phyloP scores from a whole-genome alignment of 768 basidiomycete species.

The Polyporus arcularius region DNA sequence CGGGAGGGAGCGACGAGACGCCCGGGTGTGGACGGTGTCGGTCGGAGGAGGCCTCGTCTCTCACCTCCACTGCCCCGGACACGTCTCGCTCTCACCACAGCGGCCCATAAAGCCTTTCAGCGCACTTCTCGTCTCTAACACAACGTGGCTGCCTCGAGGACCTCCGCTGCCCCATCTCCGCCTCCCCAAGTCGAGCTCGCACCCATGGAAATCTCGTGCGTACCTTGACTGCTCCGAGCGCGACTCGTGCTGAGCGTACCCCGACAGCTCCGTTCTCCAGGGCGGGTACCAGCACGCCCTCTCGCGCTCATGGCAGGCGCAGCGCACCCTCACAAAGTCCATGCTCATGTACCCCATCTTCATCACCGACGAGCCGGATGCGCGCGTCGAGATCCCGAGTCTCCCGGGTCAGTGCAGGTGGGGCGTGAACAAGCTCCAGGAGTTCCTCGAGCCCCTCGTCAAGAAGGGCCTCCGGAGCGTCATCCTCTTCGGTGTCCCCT shows the following conservation, averaged over 20 bases:
- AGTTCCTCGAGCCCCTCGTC: constrained; percentile 84
- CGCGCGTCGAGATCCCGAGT: constrained; percentile 71
- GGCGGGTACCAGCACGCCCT: constrained; percentile 94
- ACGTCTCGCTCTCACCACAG: neutral
- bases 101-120: neutral
- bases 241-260: neutral
- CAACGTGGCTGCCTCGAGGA: neutral
- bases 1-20: neutral
- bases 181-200: neutral
- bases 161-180: neutral
- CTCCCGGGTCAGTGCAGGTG: constrained; percentile 90
- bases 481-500: constrained; percentile 92
- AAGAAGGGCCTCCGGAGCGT: constrained; percentile 89
- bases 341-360: constrained; percentile 99
- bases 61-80: neutral
- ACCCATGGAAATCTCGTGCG: constrained; percentile 22
- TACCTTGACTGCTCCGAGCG: neutral
- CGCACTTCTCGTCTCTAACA: neutral
- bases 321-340: constrained; percentile 76
- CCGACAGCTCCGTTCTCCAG: constrained; percentile 71
- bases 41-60: neutral
- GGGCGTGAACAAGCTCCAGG: constrained; percentile 93
- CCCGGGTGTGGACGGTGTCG: neutral
- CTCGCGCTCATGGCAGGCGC: constrained; percentile 84
- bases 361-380: constrained; percentile 91